Evolutionary conservation across 192 early-diverging fungal genomes (phyloP).

Genomic region (Rhizophagus clarus): DNA sequence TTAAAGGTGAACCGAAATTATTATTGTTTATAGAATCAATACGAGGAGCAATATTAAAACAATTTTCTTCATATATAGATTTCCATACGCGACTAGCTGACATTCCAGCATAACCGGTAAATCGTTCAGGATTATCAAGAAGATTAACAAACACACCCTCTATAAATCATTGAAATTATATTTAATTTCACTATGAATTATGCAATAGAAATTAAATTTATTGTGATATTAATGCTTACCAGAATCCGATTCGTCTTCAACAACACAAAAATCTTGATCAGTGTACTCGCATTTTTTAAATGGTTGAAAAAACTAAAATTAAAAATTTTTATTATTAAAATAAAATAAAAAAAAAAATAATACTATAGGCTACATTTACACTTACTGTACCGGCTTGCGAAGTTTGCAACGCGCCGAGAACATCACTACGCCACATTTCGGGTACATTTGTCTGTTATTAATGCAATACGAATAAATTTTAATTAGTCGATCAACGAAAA

Average conservation of each 20-base stretch:
- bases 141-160: slow-evolving; percentile 90
- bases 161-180: slow-evolving; percentile 24
- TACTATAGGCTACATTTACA: not conserved
- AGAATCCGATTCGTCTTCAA: slow-evolving; percentile 75
- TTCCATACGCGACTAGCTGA: slow-evolving; percentile 90
- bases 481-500: not conserved
- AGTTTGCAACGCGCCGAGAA: slow-evolving; percentile 72
- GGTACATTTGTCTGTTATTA: slow-evolving; percentile 43
- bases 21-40: slow-evolving; percentile 50
- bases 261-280: slow-evolving; percentile 85
- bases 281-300: slow-evolving; percentile 61
- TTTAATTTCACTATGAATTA: not conserved
- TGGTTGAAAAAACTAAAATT: slow-evolving; percentile 53
- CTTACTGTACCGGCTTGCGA: slow-evolving; percentile 54
- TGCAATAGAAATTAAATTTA: not conserved
- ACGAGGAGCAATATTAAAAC: slow-evolving; percentile 75
- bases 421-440: slow-evolving; percentile 47
- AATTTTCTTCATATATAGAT: slow-evolving; percentile 98
- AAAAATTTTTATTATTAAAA: not conserved
- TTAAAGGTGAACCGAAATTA: slow-evolving; percentile 34
- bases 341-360: slow-evolving; percentile 11
- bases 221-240: slow-evolving; percentile 20
- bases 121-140: slow-evolving; percentile 91
- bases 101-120: slow-evolving; percentile 93
- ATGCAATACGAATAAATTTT: not conserved